Evolutionary conservation across 78 protist species (phyloP), one percentile per base, ranked within the genome.

Genomic region (Blattamonas nauphoetae): DNA sequence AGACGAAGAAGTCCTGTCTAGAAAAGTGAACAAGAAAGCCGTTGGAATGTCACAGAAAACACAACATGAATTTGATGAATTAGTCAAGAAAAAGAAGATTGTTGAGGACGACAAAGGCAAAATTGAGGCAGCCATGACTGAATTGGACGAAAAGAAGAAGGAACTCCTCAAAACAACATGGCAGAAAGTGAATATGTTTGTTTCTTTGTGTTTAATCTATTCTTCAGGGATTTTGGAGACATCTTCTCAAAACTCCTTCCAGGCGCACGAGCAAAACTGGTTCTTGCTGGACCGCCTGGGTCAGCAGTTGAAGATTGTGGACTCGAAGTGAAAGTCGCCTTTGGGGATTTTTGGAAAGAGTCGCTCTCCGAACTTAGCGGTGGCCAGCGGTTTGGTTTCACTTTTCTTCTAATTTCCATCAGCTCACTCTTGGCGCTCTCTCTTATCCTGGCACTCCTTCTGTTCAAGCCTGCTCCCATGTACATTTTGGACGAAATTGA

Each of bases 401-500:
- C 89, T 0, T 1, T 64, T 2, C 1, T 82, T 1, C 44, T n/a
- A 34, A 33, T 80, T 29, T 33, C 32, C 29, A 5, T 6, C 83
- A n/a, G 95, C 45, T 96, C 99, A 0, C 92, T 98, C 11, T 90
- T 98, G 6, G 99, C 99, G 3, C 92, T 98, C 42, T 97, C 99
- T 4, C 92, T 97, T 55, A 94, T 98, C 38, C 94, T 98, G 44
- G 90, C 99, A 1, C 90, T 97, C n/a, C 93, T 98, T 44, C 81
- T 78, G 64, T 97, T 94, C 94, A 97, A 97, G 90, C 89, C 90
- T 1, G 99, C 99, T 1, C 99, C 99, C 0, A 41, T 98, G 92
- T 98, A 98, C 91, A 98, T 98, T 42, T 92, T 98, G 11, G 99
- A 98, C 90, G 99, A 98, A 90, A 89, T 98, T 78, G 99, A 98